phyloP scores from a whole-genome alignment of 306 rosid genomes.

The Dicorynia guianensis region DNA sequence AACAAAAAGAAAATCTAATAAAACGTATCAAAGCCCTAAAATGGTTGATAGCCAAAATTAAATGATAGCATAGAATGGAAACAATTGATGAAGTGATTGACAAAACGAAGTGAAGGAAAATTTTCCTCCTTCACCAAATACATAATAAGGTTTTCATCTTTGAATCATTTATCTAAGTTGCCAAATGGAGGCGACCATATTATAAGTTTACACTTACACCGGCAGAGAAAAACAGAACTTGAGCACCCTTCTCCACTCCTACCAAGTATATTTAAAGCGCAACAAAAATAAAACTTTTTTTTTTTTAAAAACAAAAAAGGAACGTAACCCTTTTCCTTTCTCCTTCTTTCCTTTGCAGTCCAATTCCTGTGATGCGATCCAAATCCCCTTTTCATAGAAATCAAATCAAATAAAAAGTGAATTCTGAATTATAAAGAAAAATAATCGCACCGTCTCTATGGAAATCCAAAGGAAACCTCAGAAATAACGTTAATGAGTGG shows the following conservation, averaged over 20 bases:
- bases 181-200: conserved; percentile 25
- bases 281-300: neutral
- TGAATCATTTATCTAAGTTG: conserved; percentile 39
- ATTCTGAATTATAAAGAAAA: conserved; percentile 6
- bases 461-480: conserved; percentile 9
- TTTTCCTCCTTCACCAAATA: conserved; percentile 50
- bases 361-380: conserved; percentile 44
- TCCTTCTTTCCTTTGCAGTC: conserved; percentile 42
- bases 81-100: conserved; percentile 29
- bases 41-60: neutral
- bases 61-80: conserved; percentile 4
- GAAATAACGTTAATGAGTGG: conserved; percentile 48
- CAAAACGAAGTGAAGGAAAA: conserved; percentile 48
- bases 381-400: neutral
- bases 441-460: conserved; percentile 20
- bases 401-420: conserved; percentile 34
- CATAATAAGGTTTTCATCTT: conserved; percentile 31
- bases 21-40: conserved; percentile 5
- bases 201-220: conserved; percentile 27
- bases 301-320: conserved; percentile 22
- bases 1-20: conserved; percentile 13
- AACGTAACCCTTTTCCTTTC: conserved; percentile 32
- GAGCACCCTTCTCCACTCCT: conserved; percentile 10
- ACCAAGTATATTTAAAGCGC: conserved; percentile 14
- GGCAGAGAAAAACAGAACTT: conserved; percentile 6